Conservation (phyloP, 331 rosid species). For the Cydonia oblonga region DNA sequence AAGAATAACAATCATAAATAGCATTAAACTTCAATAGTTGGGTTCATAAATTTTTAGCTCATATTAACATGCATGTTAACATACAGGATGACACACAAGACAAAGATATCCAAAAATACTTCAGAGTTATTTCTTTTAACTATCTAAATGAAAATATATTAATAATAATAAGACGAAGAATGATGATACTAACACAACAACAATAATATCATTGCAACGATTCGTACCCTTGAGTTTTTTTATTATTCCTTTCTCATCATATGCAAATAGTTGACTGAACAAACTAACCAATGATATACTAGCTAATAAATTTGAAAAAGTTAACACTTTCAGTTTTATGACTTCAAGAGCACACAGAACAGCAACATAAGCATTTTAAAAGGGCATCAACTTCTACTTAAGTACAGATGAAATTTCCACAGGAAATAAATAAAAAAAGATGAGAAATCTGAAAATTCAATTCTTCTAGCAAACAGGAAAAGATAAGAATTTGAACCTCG, state of each 20-base stretch:
- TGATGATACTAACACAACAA: neutral
- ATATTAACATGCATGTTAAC: neutral
- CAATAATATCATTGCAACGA: neutral
- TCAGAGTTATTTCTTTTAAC: neutral
- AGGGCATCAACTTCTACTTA: neutral
- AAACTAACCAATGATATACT: neutral
- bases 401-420: neutral
- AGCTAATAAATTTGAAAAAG: neutral
- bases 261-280: neutral
- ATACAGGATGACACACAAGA: neutral
- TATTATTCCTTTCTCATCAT: neutral
- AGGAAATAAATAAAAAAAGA: neutral
- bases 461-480: neutral
- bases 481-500: conserved; percentile 44
- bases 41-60: neutral
- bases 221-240: neutral
- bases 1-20: neutral
- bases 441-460: neutral
- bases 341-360: neutral
- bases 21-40: neutral
- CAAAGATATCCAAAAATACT: neutral
- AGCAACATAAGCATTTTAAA: neutral
- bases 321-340: neutral
- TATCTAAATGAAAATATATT: neutral
- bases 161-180: neutral